phyloP scores from a whole-genome alignment of 371 early-diverging fungal genomes.

The Nematocida sp. region DNA sequence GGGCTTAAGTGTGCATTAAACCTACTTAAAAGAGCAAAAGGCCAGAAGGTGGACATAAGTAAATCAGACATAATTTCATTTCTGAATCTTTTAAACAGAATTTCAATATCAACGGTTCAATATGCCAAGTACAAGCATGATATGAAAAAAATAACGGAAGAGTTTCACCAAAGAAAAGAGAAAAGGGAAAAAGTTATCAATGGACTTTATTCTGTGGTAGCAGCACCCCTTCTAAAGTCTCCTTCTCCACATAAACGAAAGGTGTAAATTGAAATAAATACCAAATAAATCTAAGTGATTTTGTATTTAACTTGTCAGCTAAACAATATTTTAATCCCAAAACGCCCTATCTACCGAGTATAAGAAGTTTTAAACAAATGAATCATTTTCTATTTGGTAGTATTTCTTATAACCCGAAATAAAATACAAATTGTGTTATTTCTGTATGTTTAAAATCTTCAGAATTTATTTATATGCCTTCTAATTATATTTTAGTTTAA shows the following conservation, averaged over 20 bases:
- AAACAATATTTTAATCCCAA: too few species aligned
- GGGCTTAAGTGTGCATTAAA: slow-evolving; percentile 48
- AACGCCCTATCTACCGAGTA: too few species aligned
- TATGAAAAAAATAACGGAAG: not conserved
- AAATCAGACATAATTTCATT: slow-evolving; percentile 18
- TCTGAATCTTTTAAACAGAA: slow-evolving; percentile 34
- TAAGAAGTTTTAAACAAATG: too few species aligned
- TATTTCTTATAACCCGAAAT: too few species aligned
- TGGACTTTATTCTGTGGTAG: slow-evolving; percentile 8
- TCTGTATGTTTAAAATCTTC: too few species aligned
- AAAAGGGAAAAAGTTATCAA: not conserved
- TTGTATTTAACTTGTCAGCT: not conserved
- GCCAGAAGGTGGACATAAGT: not conserved
- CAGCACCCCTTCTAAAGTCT: not conserved
- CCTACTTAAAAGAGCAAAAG: slow-evolving; percentile 1
- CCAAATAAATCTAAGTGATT: not conserved
- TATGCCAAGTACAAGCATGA: slow-evolving; percentile 20
- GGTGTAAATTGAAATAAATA: slow-evolving; percentile 8
- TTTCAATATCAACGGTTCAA: slow-evolving; percentile 24
- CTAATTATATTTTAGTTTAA: too few species aligned
- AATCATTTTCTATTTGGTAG: too few species aligned
- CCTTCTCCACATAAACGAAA: not conserved
- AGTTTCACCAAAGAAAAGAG: not conserved
- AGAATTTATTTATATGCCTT: too few species aligned
- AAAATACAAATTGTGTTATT: too few species aligned